A percentile compares a stretch with the other conserved stretches of the same genome.
These are phyloP conservation scores for Colletotrichum chlorophyti DNA, from an alignment of 2,329 filamentous ascomycete species.

Conservation along the genomic window DNA sequence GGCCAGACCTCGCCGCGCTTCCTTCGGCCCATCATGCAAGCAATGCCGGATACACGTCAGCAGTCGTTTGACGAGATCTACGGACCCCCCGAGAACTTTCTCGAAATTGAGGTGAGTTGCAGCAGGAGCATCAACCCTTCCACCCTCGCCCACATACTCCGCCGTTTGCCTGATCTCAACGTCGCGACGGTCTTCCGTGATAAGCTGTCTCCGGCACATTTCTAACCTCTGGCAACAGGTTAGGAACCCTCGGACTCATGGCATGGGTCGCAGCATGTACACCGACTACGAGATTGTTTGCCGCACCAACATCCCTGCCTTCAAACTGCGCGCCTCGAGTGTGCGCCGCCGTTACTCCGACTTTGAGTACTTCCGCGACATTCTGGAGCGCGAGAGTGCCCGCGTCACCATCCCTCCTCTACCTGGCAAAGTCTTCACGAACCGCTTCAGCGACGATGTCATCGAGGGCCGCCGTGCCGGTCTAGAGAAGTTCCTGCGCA, in stretches of 20 bases:
- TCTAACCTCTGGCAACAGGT: no score
- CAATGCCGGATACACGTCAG: constrained; percentile 76
- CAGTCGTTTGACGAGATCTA: constrained; percentile 99
- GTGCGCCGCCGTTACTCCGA: constrained; percentile 96
- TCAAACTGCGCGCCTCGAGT: constrained; percentile 88
- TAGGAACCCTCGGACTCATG: constrained; percentile 90
- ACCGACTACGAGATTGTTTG: constrained; percentile 99
- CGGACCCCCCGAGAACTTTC: constrained; percentile 96
- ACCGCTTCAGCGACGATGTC: constrained; percentile 96
- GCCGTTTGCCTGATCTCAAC: not conserved
- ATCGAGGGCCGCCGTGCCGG: constrained; percentile 94
- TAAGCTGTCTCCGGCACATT: constrained; percentile 7
- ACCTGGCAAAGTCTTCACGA: constrained; percentile 97
- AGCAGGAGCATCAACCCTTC: not conserved
- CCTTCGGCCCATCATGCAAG: constrained; percentile 66
- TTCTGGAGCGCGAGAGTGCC: constrained; percentile 92
- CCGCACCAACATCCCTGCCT: constrained; percentile 97
- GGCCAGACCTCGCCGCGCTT: constrained; percentile 41
- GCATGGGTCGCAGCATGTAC: constrained; percentile 95
- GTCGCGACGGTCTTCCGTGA: not conserved
- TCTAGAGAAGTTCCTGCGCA: constrained; percentile 94
- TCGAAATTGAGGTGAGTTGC: constrained; percentile 86
- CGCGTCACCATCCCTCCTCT: constrained; percentile 95
- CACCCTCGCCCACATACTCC: not conserved
- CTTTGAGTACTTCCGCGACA: constrained; percentile 98